Conservation (phyloP, 2,329 filamentous ascomycete species). For the Neurospora crassa region DNA sequence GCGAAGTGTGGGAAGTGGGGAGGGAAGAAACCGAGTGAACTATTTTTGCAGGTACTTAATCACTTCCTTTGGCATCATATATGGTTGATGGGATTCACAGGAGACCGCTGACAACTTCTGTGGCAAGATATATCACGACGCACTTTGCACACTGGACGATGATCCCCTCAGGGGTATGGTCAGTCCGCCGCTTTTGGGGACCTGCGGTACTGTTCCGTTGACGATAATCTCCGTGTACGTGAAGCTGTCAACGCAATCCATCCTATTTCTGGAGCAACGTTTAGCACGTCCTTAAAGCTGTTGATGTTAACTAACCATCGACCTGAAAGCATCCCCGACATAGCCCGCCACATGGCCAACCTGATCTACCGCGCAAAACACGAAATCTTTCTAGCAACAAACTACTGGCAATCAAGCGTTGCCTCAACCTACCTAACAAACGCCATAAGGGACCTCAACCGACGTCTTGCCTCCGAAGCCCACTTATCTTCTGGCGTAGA, state of each 20-base stretch:
- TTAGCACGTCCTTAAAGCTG: neutral
- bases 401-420: conserved; percentile 63
- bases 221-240: conserved; percentile 53
- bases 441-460: conserved; percentile 59
- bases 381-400: conserved; percentile 67
- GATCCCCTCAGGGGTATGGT: conserved; percentile 41
- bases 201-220: conserved; percentile 53
- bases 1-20: conserved; percentile 60
- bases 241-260: neutral
- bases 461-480: conserved; percentile 44
- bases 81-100: neutral
- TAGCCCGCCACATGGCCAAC: conserved; percentile 66
- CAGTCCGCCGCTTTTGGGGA: conserved; percentile 42
- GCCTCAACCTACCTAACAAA: conserved; percentile 59
- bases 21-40: conserved; percentile 47
- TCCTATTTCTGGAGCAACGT: neutral
- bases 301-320: neutral
- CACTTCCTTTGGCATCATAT: neutral
- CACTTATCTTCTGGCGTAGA: conserved; percentile 23
- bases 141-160: conserved; percentile 44
- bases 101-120: conserved; percentile 1
- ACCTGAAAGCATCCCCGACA: conserved; percentile 47
- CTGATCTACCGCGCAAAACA: conserved; percentile 62
- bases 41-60: conserved; percentile 51
- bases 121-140: conserved; percentile 56